Conservation (phyloP, 768 basidiomycete species). For the Lactifluus piperatus region DNA sequence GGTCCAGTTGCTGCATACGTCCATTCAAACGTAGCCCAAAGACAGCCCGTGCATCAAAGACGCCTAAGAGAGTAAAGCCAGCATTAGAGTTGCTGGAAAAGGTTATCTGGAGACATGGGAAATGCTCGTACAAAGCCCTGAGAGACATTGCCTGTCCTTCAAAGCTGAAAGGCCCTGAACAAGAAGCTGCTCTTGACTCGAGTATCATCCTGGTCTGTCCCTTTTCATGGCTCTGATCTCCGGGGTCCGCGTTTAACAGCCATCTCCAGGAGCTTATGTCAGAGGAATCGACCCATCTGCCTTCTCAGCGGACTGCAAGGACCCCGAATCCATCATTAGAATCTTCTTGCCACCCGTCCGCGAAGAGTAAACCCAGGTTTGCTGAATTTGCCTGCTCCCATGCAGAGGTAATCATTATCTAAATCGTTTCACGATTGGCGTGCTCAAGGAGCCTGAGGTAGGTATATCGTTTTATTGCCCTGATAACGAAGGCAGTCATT, state of each 20-base stretch:
- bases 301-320: slow-evolving; percentile 40
- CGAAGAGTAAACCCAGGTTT: slow-evolving; percentile 63
- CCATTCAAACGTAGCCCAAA: slow-evolving; percentile 24
- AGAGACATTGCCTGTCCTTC: slow-evolving; percentile 64
- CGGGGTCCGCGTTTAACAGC: neutral
- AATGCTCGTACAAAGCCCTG: slow-evolving; percentile 61
- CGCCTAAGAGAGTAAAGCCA: slow-evolving; percentile 62
- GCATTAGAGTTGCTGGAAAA: slow-evolving; percentile 47
- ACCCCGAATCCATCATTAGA: slow-evolving; percentile 41
- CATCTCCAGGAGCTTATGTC: slow-evolving; percentile 67
- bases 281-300: slow-evolving; percentile 48
- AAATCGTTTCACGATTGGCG: neutral
- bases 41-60: slow-evolving; percentile 43
- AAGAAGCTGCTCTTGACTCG: slow-evolving; percentile 42
- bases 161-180: slow-evolving; percentile 43
- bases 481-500: slow-evolving; percentile 60
- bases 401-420: slow-evolving; percentile 41
- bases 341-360: slow-evolving; percentile 41
- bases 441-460: slow-evolving; percentile 23
- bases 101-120: slow-evolving; percentile 56
- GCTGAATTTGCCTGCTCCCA: slow-evolving; percentile 63
- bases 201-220: slow-evolving; percentile 51
- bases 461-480: slow-evolving; percentile 62
- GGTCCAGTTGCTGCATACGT: neutral
- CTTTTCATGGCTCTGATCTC: neutral